A percentile compares a stretch with the other conserved stretches of the same genome.
Conservation (phyloP, 2,329 filamentous ascomycete species). For the Huntiella abstrusa region DNA sequence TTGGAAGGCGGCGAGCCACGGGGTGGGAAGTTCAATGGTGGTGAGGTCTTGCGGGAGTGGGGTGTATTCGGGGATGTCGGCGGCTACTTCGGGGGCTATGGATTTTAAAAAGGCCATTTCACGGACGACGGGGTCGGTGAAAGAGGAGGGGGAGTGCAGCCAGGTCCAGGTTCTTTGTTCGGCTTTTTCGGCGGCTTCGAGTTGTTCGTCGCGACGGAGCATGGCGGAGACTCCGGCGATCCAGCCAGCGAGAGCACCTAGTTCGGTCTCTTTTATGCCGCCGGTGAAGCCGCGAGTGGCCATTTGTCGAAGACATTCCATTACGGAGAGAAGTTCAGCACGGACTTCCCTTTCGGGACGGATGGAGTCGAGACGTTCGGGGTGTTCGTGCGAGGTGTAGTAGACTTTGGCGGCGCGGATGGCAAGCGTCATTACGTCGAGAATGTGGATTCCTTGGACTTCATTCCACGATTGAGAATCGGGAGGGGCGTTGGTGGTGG, state of each 20-base stretch:
- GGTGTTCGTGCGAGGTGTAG: conserved; percentile 81
- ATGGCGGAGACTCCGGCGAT: conserved; percentile 59
- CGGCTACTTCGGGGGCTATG: conserved; percentile 29
- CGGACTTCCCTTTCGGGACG: conserved; percentile 75
- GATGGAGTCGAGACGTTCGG: conserved; percentile 68
- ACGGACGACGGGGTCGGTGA: conserved; percentile 65
- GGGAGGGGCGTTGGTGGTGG: conserved; percentile 22
- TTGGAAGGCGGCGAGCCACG: conserved; percentile 54
- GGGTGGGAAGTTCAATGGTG: conserved; percentile 36
- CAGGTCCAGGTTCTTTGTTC: conserved; percentile 64
- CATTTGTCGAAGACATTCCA: conserved; percentile 85
- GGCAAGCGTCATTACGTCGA: conserved; percentile 86
- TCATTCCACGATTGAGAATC: conserved; percentile 49
- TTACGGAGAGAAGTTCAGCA: conserved; percentile 62
- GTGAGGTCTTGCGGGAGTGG: conserved; percentile 14
- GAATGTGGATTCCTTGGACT: conserved; percentile 75
- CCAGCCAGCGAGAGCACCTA: conserved; percentile 59
- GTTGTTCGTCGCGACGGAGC: conserved; percentile 54
- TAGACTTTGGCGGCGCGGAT: conserved; percentile 92
- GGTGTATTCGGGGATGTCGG: conserved; percentile 45
- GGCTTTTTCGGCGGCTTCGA: conserved; percentile 52
- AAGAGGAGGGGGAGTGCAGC: conserved; percentile 39
- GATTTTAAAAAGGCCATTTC: conserved; percentile 68
- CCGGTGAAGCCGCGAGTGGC: conserved; percentile 71
- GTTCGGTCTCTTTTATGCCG: conserved; percentile 63